Base-by-base conservation (phyloP, 768 basidiomycete species). In the Pluteus cervinus region DNA sequence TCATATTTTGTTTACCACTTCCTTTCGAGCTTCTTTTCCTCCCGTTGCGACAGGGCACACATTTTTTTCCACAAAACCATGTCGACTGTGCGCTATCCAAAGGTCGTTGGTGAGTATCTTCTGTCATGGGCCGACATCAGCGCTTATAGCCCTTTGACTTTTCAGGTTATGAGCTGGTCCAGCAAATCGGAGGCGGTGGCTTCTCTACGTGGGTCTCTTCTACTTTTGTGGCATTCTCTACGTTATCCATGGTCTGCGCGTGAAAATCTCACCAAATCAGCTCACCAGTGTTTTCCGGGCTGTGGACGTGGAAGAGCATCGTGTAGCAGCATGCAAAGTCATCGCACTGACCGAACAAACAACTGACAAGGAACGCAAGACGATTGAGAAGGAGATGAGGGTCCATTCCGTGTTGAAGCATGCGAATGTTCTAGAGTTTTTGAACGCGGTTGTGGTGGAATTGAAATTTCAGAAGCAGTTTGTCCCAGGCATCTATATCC, bases 321-420 rank as follows among this genome's bases (percentile, higher is more conserved):
- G 68, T 3, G 76, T 88, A 3, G 89, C 88, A 7, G 92, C 92
- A 20, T 93, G 91, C 68, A 97, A 96, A 59, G 62, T 93, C 21
- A 72, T 93, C 42, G 51, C 63, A 11, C 60, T 91, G 35, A 85
- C 76, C 0, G 62, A 71, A 3, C 53, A 76, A 29, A 82, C 82
- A 1, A 76, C 79, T 1, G 71, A 78, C 4, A 71, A 71, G 34
- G 77, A 86, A 9, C 74, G 87, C 37, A 93, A 94, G 54, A 74
- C 71, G 12, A 64, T 93, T 7, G 81, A 96, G 39, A 94, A 92
- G 53, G 96, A 99, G 57, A 92, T 96, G 65, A 76, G 84, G 21
- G 79, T 98, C 2, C 93, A 98, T 52, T 60, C 79, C 5, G 76
- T 76, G 1, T 63, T 97, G 38, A 86, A 87, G 48, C 84, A 96